Evolutionary conservation across 2,329 filamentous ascomycete species (phyloP), one percentile per base, ranked within the genome.

Genomic region (Fusarium luffae): DNA sequence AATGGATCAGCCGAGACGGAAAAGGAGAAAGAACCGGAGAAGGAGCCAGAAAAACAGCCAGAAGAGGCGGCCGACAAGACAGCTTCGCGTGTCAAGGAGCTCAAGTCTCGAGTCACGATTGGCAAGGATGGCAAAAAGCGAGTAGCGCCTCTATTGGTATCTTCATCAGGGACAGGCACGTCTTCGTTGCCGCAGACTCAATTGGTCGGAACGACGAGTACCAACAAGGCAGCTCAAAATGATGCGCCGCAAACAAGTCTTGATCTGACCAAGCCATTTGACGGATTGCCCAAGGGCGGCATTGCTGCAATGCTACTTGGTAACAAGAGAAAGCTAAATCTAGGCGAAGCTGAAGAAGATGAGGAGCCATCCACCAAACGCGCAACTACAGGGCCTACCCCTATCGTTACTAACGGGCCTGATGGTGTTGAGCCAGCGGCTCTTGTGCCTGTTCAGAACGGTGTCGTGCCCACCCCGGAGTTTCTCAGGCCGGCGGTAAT

Each of bases 71-170:
- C 83, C 2, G 85, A 88, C 69, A 88, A 89, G 77, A 77, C 82
- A 6, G 85, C 83, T 2, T 83, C 87, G 63, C 81, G 86, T 63
- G 84, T 88, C 75, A 85, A 82, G 67, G 84, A 84, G 74, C 81
- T 98, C 69, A 98, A 98, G 80, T 93, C 95, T 67, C 88, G 96
- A 54, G 94, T 98, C 5, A 98, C 95, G 0, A 91, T 98, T 64
- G 97, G 93, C 0, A 98, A 98, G 78, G 95, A 99, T 71, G 96
- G 96, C 30, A 98, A 96, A 82, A 99, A 99, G 82, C 89, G 96
- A 57, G 95, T 99, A 58, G 93, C 94, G 6, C 96, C 96, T 3
- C 85, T 99, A 69, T 85, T 99, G 14, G 93, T 99, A 9, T 97
- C 95, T 1, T 94, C 93, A 0, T 95, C 94, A 11, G 93, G 93